Evolutionary conservation across 78 protist species (phyloP).

Genomic region (Protostelium mycophagum): DNA sequence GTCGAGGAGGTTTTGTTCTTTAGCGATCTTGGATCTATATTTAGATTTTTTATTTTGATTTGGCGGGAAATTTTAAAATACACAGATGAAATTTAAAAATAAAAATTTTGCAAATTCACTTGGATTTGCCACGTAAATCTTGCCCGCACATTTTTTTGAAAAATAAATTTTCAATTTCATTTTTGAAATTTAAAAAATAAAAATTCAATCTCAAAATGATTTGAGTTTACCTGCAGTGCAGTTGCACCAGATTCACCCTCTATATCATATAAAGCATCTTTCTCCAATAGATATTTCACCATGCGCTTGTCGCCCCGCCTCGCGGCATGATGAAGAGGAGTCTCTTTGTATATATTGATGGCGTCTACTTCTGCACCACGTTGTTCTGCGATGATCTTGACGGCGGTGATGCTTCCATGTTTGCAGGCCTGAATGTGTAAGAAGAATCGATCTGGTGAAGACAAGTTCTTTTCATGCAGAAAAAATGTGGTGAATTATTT

Average conservation of each 20-base stretch:
- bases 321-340: neutral
- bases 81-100: too few species aligned
- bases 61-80: too few species aligned
- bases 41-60: too few species aligned
- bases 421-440: neutral
- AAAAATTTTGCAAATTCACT: too few species aligned
- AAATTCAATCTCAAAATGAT: neutral
- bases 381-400: neutral
- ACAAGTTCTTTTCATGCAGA: too few species aligned
- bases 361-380: neutral
- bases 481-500: too few species aligned
- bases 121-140: too few species aligned
- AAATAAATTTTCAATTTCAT: too few species aligned
- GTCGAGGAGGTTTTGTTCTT: neutral
- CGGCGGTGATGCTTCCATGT: neutral
- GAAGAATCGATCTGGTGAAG: too few species aligned
- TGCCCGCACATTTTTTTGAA: too few species aligned
- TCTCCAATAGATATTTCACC: neutral
- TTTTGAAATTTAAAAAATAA: too few species aligned
- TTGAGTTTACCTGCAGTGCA: neutral
- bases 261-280: neutral
- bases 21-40: too few species aligned
- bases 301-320: neutral
- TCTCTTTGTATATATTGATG: neutral
- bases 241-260: neutral